These are phyloP conservation scores for Leccinum subspadiceum DNA, from an alignment of 1,284 basidiomycete species.

Conservation along the genomic window DNA sequence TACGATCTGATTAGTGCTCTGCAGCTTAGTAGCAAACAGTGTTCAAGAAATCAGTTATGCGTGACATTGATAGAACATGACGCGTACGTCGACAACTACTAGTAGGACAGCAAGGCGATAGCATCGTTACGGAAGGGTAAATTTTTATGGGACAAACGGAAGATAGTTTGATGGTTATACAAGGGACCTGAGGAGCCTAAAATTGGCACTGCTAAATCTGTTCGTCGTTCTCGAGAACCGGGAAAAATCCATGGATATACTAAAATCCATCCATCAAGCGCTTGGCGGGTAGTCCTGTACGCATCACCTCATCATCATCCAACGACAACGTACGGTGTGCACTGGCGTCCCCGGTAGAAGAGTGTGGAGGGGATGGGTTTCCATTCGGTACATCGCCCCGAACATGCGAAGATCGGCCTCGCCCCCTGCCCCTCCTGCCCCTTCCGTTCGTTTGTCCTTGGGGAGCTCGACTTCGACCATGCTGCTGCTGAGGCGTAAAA, in stretches of 20 bases:
- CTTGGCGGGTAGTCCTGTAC: not conserved
- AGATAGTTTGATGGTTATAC: not conserved
- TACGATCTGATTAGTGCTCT: constrained; percentile 34
- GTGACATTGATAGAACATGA: constrained; percentile 1
- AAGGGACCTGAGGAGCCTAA: not conserved
- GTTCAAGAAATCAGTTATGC: constrained; percentile 12
- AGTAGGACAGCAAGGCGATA: constrained; percentile 2
- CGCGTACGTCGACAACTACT: not conserved
- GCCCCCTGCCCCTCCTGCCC: constrained; percentile 1
- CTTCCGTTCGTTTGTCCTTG: constrained; percentile 5
- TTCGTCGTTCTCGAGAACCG: not conserved
- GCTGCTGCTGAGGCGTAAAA: not conserved
- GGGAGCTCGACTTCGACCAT: constrained; percentile 6
- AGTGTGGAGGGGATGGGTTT: not conserved
- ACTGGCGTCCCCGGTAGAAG: not conserved
- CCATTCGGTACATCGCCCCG: not conserved
- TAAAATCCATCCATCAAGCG: constrained; percentile 1
- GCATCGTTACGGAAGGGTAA: not conserved
- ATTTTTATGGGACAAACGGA: not conserved
- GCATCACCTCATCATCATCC: not conserved
- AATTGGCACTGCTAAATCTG: constrained; percentile 1
- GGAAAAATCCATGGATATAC: not conserved
- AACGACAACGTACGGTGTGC: not conserved
- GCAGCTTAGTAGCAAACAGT: constrained; percentile 21
- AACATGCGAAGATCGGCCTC: not conserved